phyloP scores from a whole-genome alignment of 1,139 yeast species.

The Diutina sp. region DNA sequence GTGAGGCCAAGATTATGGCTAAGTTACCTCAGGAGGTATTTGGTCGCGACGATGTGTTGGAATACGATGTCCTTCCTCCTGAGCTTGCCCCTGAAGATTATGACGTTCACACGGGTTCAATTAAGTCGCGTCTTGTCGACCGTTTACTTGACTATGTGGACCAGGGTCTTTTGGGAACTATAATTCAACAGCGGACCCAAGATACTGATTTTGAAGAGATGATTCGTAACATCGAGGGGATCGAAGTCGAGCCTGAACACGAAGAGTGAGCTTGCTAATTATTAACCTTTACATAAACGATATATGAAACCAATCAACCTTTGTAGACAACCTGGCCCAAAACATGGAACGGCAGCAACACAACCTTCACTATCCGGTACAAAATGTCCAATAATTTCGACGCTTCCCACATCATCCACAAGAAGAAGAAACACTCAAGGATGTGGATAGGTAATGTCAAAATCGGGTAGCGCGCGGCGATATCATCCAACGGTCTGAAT shows the following conservation, averaged over 20 bases:
- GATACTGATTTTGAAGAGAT: neutral
- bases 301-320: neutral
- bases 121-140: neutral
- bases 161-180: neutral
- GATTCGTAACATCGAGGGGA: neutral
- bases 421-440: neutral
- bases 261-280: neutral
- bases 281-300: neutral
- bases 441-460: neutral
- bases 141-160: neutral
- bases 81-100: slow-evolving; percentile 25
- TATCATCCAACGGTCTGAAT: neutral
- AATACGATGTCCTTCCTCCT: slow-evolving; percentile 65
- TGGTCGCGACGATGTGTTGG: slow-evolving; percentile 48
- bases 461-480: neutral
- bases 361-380: neutral
- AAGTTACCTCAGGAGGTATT: slow-evolving; percentile 51
- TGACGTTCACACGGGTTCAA: neutral
- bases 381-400: slow-evolving; percentile 1
- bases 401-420: slow-evolving; percentile 2
- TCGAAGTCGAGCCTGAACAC: neutral
- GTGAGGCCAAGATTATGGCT: slow-evolving; percentile 60
- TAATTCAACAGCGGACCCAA: slow-evolving; percentile 1
- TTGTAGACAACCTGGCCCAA: neutral
- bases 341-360: neutral